phyloP scores from a whole-genome alignment of 768 basidiomycete species.

The Pisolithus sp. region DNA sequence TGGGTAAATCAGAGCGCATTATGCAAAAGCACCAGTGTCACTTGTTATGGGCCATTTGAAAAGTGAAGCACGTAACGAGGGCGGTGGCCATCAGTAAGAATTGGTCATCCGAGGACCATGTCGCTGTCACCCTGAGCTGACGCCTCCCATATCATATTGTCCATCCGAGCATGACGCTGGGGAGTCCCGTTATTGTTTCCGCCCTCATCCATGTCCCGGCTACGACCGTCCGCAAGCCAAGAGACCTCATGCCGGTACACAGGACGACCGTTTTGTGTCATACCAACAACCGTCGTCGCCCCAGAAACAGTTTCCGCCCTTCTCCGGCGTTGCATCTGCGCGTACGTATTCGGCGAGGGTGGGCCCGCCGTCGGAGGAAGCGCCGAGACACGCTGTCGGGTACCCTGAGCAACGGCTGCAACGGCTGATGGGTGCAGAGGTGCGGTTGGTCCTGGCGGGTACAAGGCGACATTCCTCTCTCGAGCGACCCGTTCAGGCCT shows the following conservation, averaged over 20 bases:
- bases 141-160: constrained; percentile 25
- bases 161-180: constrained; percentile 14
- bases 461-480: constrained; percentile 5
- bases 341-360: constrained; percentile 12
- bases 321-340: constrained; percentile 23
- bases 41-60: too few species aligned
- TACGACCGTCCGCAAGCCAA: constrained; percentile 20
- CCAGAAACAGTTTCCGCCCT: constrained; percentile 31
- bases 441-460: constrained; percentile 1
- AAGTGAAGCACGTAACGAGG: not conserved
- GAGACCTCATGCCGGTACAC: constrained; percentile 25
- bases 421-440: constrained; percentile 14
- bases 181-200: constrained; percentile 13
- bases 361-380: constrained; percentile 22
- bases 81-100: not conserved
- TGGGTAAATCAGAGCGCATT: not conserved
- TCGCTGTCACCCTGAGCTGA: constrained; percentile 24
- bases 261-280: constrained; percentile 23
- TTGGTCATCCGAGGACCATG: constrained; percentile 23
- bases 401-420: constrained; percentile 10
- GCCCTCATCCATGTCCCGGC: constrained; percentile 15
- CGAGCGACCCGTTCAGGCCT: constrained; percentile 19
- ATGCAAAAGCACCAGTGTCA: not conserved
- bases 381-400: constrained; percentile 23
- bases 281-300: constrained; percentile 19